Base-by-base conservation (phyloP, 805 yeast species). In the Yarrowia bubula region DNA sequence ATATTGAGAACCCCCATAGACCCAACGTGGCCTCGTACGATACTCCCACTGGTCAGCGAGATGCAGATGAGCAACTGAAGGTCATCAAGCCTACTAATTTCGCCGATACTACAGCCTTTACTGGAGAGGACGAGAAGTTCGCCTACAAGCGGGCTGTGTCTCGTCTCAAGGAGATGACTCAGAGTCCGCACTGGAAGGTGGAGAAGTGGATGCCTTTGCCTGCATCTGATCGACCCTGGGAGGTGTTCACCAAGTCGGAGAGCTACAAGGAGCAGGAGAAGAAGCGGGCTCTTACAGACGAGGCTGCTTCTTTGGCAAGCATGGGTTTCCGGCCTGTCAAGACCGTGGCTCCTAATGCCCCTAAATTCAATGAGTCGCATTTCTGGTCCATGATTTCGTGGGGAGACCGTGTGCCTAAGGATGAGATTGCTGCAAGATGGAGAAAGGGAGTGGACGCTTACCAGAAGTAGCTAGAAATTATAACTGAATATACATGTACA, bases 41-140 rank as follows among this genome's bases (percentile, higher is more conserved):
- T 28, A 22, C 53, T 22, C 58, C 55, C 4, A 58, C 64, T 1
- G 64, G 64, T 11, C 64, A 58, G 37, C 61, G 61, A 28, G 47
- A 55, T 15, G 11, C 46, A 4, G 41, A 57, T 10, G 64, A 58
- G 31, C n/a, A n/a, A 18, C 17, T 13, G n/a, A 31, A 22, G 8
- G 50, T 58, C 17, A 18, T 43, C 51, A 80, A 74, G 68, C 66
- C 67, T 14, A 22, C 67, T 22, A 73, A 73, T 46, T 70, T 71
- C 33, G 62, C 67, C 6, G 65, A 58, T 8, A 69, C 69, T 17
- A 76, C 78, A 10, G 84, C 85, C 9, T 88, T 87, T 70, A 87
- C 91, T 0, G 92, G 92, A 28, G 90, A 88, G 70, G 92, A 87
- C 74, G 92, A 88, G 71, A 81, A 81, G 75, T 87, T 87, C 75